Evolutionary conservation across 345 rosid genomes (phyloP), one percentile per base, ranked within the genome.

Genomic region (Dipteronia sinensis): DNA sequence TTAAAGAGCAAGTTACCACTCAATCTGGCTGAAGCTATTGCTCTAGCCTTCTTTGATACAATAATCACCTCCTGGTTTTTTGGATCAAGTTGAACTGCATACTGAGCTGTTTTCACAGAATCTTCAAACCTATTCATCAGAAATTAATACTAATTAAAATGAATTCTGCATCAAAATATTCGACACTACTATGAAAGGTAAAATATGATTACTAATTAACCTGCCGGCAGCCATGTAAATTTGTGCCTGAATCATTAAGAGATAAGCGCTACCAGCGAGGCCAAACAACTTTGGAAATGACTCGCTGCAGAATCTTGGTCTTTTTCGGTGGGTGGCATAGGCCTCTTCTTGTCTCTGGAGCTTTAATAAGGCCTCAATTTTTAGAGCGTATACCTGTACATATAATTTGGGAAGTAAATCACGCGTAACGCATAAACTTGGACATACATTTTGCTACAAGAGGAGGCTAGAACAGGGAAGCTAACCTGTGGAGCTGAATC

Each of bases 1-100:
- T 85, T 94, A 75, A 89, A 96, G 6, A 94, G 88, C 77, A 89
- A 80, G 78, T 96, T 96, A 63, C 98, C 98, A 0, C 86, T 91
- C 17, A 78, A 70, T 79, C 99, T 89, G 2, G 97, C 90, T 2
- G 87, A 82, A 13, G 89, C 88, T 71, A 88, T 91, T 0, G 90
- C 91, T 77, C 88, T 89, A 2, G 85, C 87, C 76, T 76, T 87
- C 81, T 78, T 89, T 13, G 77, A 70, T 53, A 84, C 85, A 6
- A 34, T 19, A 55, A 71, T 83, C 22, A 83, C 89, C 73, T 94
- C 98, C 82, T 78, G 85, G 85, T 86, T 91, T 65, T 83, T 83
- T 6, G 93, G 90, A 73, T 96, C 92, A 0, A 96, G 88, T 73
- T 84, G 76, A n/a, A 86, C 84, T n/a, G 99, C 97, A 74, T 87